A percentile compares a stretch with the other conserved stretches of the same genome.
phyloP scores from a whole-genome alignment of 108 stramenopile genomes.

The Chaetoceros tenuissimus region DNA sequence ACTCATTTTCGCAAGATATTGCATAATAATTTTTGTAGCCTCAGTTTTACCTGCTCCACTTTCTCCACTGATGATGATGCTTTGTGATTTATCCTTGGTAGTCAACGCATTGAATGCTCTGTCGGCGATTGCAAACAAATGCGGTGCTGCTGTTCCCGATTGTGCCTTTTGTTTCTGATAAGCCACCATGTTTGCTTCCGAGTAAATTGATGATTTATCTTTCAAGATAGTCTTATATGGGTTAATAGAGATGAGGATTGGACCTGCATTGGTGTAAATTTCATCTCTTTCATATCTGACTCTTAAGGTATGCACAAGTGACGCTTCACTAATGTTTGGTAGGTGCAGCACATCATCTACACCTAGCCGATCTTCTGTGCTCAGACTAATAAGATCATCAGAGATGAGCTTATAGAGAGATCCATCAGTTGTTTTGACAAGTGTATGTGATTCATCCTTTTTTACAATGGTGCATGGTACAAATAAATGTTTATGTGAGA shows the following conservation, averaged over 20 bases:
- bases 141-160: slow-evolving; percentile 43
- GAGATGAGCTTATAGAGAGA: slow-evolving; percentile 52
- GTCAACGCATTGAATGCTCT: slow-evolving; percentile 63
- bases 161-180: slow-evolving; percentile 34
- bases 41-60: slow-evolving; percentile 93
- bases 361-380: slow-evolving; percentile 62
- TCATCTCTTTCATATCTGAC: slow-evolving; percentile 75
- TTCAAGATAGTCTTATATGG: slow-evolving; percentile 77
- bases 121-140: slow-evolving; percentile 87
- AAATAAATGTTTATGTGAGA: slow-evolving; percentile 57
- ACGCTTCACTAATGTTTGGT: slow-evolving; percentile 72
- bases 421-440: slow-evolving; percentile 81
- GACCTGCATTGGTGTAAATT: slow-evolving; percentile 94
- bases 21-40: slow-evolving; percentile 93
- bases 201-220: slow-evolving; percentile 50
- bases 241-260: slow-evolving; percentile 92
- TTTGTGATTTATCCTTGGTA: slow-evolving; percentile 33
- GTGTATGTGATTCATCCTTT: slow-evolving; percentile 34
- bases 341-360: slow-evolving; percentile 76
- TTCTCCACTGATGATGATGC: slow-evolving; percentile 84
- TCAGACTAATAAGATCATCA: slow-evolving; percentile 19
- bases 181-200: slow-evolving; percentile 54
- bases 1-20: slow-evolving; percentile 85
- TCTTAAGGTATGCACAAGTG: slow-evolving; percentile 81
- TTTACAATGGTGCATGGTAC: slow-evolving; percentile 77